Base-by-base conservation (phyloP, 805 yeast genomes). In the Kuraishia hungarica region DNA sequence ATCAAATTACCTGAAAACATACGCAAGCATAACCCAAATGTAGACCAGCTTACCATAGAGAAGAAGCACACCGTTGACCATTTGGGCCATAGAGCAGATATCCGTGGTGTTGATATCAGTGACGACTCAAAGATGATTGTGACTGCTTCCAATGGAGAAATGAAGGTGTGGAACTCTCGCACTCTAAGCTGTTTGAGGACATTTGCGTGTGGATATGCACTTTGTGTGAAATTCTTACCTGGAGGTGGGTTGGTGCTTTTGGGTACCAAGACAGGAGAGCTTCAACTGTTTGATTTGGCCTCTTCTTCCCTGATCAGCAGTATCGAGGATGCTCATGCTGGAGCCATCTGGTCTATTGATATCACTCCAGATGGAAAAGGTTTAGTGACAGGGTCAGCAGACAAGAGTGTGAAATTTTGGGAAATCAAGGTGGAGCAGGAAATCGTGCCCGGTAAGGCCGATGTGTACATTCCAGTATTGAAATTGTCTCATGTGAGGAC, bases 371-470 rank as follows among this genome's bases (percentile, higher is more conserved):
- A 93, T 69, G 99, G 98, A 17, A 86, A 82, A 61, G 77, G 86
- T 0, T 73, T 94, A 52, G 84, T 92, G 0, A 88, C 97, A 2
- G 99, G 97, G 10, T 93, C 97, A 39, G 96, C 96, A 47, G 99
- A 94, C 69, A 92, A 92, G 66, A 72, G 81, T 2, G 86, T 93
- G 48, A 90, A 89, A 66, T 90, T 91, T 67, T 94, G 99, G 99
- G 82, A 85, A 51, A 82, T 94, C 65, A 74, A 77, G 62, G 80
- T 89, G 23, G 86, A 82, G 54, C 78, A 81, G 58, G 89, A 83
- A 53, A 57, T 71, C n/a, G 82, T 88, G 28, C 86, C 89, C 1
- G 97, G 96, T 11, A 82, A 92, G 1, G 67, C 69, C 15, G 74
- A 78, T 43, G 72, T 66, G 19, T 67, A 80, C 1, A 72, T 85